phyloP scores from a whole-genome alignment of 1,284 basidiomycete species.

The Singerocomus inundabilis region DNA sequence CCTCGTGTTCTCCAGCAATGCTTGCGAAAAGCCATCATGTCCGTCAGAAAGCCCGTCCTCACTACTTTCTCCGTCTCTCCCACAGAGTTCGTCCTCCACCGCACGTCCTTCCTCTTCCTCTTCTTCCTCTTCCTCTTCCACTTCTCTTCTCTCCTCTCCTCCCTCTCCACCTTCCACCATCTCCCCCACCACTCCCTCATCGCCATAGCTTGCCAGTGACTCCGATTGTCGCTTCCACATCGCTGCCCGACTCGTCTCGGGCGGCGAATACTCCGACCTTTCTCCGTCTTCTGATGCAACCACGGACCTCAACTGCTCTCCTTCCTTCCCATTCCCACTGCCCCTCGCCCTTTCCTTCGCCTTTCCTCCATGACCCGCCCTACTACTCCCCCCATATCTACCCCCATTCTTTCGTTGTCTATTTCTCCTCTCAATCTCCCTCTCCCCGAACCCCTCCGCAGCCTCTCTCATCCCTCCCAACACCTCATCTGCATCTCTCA shows the following conservation, averaged over 20 bases:
- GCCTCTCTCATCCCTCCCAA: conserved; percentile 28
- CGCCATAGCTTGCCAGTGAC: neutral
- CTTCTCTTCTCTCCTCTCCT: too few relatives aligned
- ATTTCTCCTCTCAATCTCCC: conserved; percentile 10
- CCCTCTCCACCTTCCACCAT: neutral
- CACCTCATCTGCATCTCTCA: conserved; percentile 29
- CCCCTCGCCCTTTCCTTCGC: too few relatives aligned
- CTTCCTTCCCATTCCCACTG: neutral
- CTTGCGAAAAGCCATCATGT: conserved; percentile 15
- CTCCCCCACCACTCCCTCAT: neutral
- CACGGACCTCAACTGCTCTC: conserved; percentile 12
- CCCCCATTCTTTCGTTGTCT: neutral
- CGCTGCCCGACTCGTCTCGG: conserved; percentile 31
- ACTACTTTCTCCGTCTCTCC: neutral
- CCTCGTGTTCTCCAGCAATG: neutral
- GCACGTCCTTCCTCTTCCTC: conserved; percentile 8
- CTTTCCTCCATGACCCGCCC: neutral
- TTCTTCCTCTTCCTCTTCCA: too few relatives aligned
- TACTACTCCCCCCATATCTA: neutral
- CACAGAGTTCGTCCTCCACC: conserved; percentile 15
- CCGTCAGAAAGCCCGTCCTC: neutral
- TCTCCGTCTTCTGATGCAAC: conserved; percentile 18
- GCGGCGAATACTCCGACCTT: conserved; percentile 29
- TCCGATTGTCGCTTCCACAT: conserved; percentile 24
- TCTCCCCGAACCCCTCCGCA: conserved; percentile 23